Conservation (phyloP, 768 basidiomycete genomes). For the Lactarius akahatsu region DNA sequence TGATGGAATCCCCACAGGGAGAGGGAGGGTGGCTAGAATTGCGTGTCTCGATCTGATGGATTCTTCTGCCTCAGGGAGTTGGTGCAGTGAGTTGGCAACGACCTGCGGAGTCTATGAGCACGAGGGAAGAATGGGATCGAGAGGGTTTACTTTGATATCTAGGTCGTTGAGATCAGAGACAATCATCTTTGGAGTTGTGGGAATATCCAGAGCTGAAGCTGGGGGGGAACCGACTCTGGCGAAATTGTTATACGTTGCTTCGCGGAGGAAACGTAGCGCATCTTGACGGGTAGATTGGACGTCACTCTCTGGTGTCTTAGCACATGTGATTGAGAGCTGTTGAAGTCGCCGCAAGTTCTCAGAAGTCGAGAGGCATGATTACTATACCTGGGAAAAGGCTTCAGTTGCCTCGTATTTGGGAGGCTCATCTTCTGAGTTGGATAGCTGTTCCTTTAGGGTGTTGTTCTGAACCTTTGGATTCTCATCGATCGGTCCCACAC, state of each 20-base stretch:
- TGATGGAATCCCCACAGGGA: slow-evolving; percentile 62
- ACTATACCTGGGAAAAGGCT: slow-evolving; percentile 11
- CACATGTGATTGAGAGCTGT: slow-evolving; percentile 10
- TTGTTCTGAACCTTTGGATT: not conserved
- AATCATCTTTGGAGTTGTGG: slow-evolving; percentile 21
- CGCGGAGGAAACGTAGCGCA: slow-evolving; percentile 28
- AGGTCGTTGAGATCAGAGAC: slow-evolving; percentile 25
- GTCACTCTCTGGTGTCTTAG: slow-evolving; percentile 24
- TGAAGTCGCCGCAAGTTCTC: not conserved
- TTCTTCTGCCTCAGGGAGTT: slow-evolving; percentile 23
- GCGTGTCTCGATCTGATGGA: slow-evolving; percentile 55
- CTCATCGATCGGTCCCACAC: not conserved
- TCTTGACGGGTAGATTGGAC: slow-evolving; percentile 27
- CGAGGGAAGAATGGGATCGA: not conserved
- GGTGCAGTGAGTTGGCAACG: slow-evolving; percentile 8
- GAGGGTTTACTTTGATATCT: slow-evolving; percentile 21
- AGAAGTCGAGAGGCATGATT: not conserved
- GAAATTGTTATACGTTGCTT: slow-evolving; percentile 28
- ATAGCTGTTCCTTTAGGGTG: slow-evolving; percentile 5
- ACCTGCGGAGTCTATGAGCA: slow-evolving; percentile 13
- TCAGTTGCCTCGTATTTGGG: slow-evolving; percentile 24
- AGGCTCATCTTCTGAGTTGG: slow-evolving; percentile 16
- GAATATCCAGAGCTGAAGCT: not conserved
- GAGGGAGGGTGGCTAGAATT: slow-evolving; percentile 56
- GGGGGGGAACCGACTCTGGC: slow-evolving; percentile 20